A percentile compares a stretch with the other conserved stretches of the same genome.
Conservation (phyloP, 257 asterid genomes). For the Fraxinus americana region DNA sequence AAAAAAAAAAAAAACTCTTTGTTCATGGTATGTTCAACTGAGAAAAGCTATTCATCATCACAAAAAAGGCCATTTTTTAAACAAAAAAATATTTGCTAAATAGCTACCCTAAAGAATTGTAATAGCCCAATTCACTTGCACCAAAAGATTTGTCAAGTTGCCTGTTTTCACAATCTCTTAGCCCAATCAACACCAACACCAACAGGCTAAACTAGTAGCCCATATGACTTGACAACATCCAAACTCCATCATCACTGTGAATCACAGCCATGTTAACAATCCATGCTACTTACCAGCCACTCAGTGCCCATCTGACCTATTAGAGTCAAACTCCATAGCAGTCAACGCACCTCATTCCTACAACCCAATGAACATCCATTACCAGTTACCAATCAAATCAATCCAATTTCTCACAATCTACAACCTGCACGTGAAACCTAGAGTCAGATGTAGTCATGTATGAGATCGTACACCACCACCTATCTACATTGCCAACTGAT, state of each 20-base stretch:
- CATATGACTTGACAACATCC: not conserved
- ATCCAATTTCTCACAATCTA: not conserved
- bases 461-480: not conserved
- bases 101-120: not conserved
- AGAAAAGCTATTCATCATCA: not conserved
- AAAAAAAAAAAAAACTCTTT: no score
- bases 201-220: not conserved
- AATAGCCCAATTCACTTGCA: not conserved
- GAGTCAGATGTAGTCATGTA: not conserved
- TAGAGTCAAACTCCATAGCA: not conserved
- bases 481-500: not conserved
- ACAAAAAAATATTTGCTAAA: not conserved
- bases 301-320: not conserved
- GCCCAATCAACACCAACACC: not conserved
- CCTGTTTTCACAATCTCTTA: not conserved
- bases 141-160: not conserved
- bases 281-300: not conserved
- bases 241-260: conserved; percentile 4
- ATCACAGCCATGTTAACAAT: not conserved
- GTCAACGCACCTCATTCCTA: not conserved
- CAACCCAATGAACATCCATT: no score
- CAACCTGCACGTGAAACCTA: not conserved
- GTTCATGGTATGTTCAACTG: no score
- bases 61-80: no score
- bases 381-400: not conserved